Base-by-base conservation (phyloP, 2,329 filamentous ascomycete species). In the Xylaria sp. region DNA sequence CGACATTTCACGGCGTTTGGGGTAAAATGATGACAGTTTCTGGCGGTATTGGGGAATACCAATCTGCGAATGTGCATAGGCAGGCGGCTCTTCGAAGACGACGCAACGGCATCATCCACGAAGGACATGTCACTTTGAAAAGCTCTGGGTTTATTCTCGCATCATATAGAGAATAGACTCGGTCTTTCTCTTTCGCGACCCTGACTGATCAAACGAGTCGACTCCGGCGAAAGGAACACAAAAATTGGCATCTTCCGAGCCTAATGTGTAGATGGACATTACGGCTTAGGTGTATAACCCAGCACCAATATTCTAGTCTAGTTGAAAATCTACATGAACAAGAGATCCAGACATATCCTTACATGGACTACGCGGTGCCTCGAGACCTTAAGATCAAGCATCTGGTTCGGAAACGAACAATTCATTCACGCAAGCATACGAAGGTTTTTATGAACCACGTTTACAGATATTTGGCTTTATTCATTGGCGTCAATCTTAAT, bases 1-100 rank as follows among this genome's bases (percentile, higher is more conserved):
- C 56, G 39, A 72, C 56, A 71, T 72, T 72, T 52, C 60, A 72
- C 52, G 76, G 77, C 76, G 76, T 78, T 78, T 61, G 71, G 66
- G 70, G 68, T 69, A 72, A 75, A 75, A 76, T 56, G 59, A 48
- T 51, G 61, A 63, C 46, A 62, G 66, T 64, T 64, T 66, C 58
- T 63, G 61, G 60, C 50, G 71, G 65, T 56, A 71, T 70, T 52
- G 69, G 69, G 67, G 63, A 46, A 75, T 73, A 74, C 73, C 69
- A 63, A 74, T 70, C 63, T 74, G 63, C 64, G 57, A 63, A 52
- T 63, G 59, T 72, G 60, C 67, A 63, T 65, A 60, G 46, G 25
- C 63, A 63, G 51, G 20, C 44, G 61, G 25, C 44, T 56, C 65
- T 58, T 51, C 41, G 28, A 60, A 52, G 54, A 50, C 63, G 58